Base-by-base conservation (phyloP, 257 asterid genomes). In the Penstemon barbatus region DNA sequence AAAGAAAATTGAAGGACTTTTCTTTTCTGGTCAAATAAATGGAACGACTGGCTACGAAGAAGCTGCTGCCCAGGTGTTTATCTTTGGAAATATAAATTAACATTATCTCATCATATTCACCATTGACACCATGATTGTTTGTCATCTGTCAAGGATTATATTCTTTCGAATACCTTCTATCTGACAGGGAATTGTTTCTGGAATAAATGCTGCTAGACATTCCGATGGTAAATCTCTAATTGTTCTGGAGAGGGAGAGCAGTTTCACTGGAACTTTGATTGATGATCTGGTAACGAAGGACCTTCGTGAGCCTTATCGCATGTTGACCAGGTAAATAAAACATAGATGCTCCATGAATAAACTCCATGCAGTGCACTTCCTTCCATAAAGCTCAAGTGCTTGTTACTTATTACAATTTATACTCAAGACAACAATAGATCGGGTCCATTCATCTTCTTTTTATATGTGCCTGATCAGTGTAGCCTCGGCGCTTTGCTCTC, bases 11-110 rank as follows among this genome's bases (percentile, higher is more conserved):
- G 92, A 87, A 84, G 99, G 99, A 25, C 95, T 93, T 55, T 93
- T 93, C 78, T 93, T 93, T 86, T 90, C 99, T 1, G 99, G 99
- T 76, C 99, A 93, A 80, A 93, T 93, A 78, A 93, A 93, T 74
- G 99, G 97, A 69, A 93, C 99, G 65, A 93, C 99, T 46, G 99
- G 99, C 58, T 93, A 93, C 66, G 99, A 93, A 81, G 99, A 93
- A 83, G 99, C 99, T 65, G 99, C 99, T 74, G 94, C 99, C 43
- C 99, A 93, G 99, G 99, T 93, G 66, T 71, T 77, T 49, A 65
- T 65, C 57, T 42, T 59, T 40, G 70, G 40, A 52, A 9, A 57
- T 7, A 53, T 44, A n/a, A 37, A 4, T 42, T 41, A 15, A 37
- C 3, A 36, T 6, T 19, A 5, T 19, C 0, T 39, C 51, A 62